Evolutionary conservation across 2,329 filamentous ascomycete genomes (phyloP).

Genomic region (Xylaria polymorpha): DNA sequence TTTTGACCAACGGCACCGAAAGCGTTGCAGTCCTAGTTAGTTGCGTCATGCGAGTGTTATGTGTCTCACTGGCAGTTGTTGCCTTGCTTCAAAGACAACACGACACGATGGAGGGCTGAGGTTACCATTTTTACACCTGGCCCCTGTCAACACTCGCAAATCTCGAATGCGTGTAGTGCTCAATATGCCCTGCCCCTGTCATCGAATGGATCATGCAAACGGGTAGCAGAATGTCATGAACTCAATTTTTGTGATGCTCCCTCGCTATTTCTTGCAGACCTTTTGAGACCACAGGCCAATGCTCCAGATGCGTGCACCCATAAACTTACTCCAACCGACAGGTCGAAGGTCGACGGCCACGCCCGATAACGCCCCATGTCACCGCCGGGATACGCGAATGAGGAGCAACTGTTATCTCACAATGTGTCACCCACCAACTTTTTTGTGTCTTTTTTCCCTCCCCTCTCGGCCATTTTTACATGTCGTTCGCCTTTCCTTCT

Average conservation of each 20-base stretch:
- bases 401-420: constrained; percentile 27
- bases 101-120: constrained; percentile 1
- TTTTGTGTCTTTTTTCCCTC: constrained; percentile 12
- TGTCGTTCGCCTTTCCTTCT: constrained; percentile 56
- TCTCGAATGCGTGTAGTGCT: not conserved
- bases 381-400: constrained; percentile 10
- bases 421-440: constrained; percentile 5
- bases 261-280: not conserved
- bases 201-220: not conserved
- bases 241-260: not conserved
- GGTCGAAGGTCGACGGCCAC: not conserved
- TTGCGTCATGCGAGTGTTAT: constrained; percentile 12
- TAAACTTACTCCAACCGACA: not conserved
- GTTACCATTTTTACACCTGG: constrained; percentile 3
- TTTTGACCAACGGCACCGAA: not conserved
- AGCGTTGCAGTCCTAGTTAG: not conserved
- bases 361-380: constrained; percentile 2
- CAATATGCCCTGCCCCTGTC: not conserved
- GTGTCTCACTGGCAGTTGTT: constrained; percentile 3
- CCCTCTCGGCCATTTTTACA: constrained; percentile 37
- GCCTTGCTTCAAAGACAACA: constrained; percentile 4
- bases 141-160: not conserved
- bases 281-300: not conserved
- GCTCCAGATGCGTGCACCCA: constrained; percentile 15
- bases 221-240: constrained; percentile 1